These are phyloP conservation scores for Leccinum subgranulosum DNA, from an alignment of 768 basidiomycete species.

Conservation along the genomic window DNA sequence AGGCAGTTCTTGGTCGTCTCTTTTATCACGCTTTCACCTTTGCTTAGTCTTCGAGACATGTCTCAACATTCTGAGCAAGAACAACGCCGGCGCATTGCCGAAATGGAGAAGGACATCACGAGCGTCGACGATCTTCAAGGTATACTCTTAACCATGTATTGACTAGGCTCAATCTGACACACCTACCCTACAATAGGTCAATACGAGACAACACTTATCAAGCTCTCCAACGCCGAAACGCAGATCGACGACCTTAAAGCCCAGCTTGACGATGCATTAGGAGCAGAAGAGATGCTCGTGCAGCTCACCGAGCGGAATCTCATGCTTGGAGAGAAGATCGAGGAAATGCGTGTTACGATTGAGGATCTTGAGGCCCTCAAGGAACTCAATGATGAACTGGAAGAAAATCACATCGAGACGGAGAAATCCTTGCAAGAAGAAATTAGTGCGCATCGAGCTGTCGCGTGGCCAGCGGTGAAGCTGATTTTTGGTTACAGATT, in stretches of 20 bases:
- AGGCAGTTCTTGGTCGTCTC: slow-evolving; percentile 11
- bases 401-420: slow-evolving; percentile 93
- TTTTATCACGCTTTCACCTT: neutral
- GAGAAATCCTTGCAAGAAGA: slow-evolving; percentile 91
- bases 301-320: slow-evolving; percentile 93
- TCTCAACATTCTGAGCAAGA: slow-evolving; percentile 86
- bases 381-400: slow-evolving; percentile 95
- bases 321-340: slow-evolving; percentile 94
- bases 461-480: neutral
- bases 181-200: slow-evolving; percentile 46
- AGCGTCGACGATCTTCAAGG: slow-evolving; percentile 79
- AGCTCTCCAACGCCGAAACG: slow-evolving; percentile 82
- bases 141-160: slow-evolving; percentile 26
- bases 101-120: slow-evolving; percentile 87
- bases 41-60: slow-evolving; percentile 75
- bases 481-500: slow-evolving; percentile 41
- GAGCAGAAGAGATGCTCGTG: slow-evolving; percentile 95
- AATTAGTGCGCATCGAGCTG: slow-evolving; percentile 54
- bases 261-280: slow-evolving; percentile 92
- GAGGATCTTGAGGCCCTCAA: slow-evolving; percentile 96
- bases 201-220: slow-evolving; percentile 76
- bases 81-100: slow-evolving; percentile 71
- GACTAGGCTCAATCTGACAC: slow-evolving; percentile 1
- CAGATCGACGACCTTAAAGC: slow-evolving; percentile 92
- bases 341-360: slow-evolving; percentile 94